phyloP scores from a whole-genome alignment of 2,329 filamentous ascomycete genomes.

The Lachnellula occidentalis region DNA sequence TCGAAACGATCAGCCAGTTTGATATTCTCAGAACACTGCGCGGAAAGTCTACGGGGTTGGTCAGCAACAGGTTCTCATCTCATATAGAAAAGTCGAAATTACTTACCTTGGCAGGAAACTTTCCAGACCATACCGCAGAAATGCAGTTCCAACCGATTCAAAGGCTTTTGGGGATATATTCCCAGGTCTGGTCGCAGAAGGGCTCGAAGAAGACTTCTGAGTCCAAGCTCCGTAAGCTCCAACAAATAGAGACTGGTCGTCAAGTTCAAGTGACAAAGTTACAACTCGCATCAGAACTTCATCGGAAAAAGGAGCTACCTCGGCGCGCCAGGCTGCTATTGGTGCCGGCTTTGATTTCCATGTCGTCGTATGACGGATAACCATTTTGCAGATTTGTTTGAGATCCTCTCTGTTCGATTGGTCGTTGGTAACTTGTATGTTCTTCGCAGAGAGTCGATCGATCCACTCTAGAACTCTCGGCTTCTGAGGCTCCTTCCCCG shows the following conservation, averaged over 20 bases:
- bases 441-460: not conserved
- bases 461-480: conserved; percentile 5
- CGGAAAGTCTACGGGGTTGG: too few species aligned
- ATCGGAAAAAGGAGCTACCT: not conserved
- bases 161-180: not conserved
- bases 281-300: not conserved
- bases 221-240: not conserved
- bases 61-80: too few species aligned
- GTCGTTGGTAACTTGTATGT: not conserved
- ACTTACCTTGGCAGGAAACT: conserved; percentile 6
- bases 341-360: not conserved
- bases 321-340: not conserved
- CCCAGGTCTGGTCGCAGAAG: not conserved
- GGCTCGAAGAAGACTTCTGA: not conserved
- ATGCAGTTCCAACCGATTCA: not conserved
- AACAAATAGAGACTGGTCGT: conserved; percentile 1
- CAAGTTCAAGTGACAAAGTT: conserved; percentile 1
- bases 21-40: too few species aligned
- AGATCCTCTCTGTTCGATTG: not conserved
- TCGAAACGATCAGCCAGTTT: not conserved
- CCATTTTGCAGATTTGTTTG: conserved; percentile 3
- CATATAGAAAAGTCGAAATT: not conserved
- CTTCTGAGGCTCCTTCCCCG: not conserved
- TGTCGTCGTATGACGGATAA: not conserved
- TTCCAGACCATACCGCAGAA: conserved; percentile 2